These are phyloP conservation scores for Breviolum minutum DNA, from an alignment of 73 alveolate genomes.

Conservation along the genomic window DNA sequence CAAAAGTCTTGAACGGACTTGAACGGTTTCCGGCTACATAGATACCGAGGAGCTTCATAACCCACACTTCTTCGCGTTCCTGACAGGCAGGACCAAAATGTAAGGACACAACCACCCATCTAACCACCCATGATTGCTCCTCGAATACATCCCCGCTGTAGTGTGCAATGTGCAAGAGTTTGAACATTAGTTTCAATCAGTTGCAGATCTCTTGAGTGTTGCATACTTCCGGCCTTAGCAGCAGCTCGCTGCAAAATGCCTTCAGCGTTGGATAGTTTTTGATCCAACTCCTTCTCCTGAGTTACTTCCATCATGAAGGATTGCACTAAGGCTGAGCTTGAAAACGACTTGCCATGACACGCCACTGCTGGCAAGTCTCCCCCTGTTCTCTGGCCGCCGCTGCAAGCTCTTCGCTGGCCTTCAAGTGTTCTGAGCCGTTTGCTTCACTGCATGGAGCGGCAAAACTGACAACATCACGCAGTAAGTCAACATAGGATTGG, in stretches of 20 bases:
- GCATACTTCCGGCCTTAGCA: background rate
- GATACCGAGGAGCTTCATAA: background rate
- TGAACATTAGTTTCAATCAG: too few species aligned
- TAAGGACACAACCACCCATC: too few species aligned
- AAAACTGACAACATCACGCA: background rate
- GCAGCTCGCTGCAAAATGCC: conserved; percentile 5
- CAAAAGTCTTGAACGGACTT: too few species aligned
- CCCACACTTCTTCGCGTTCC: background rate
- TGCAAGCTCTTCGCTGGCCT: conserved; percentile 14
- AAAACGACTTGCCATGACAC: background rate
- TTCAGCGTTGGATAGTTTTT: background rate
- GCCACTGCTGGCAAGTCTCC: background rate
- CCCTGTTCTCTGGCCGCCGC: conserved; percentile 16
- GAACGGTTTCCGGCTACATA: background rate
- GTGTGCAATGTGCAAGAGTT: background rate
- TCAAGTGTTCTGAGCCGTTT: background rate
- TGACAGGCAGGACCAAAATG: background rate
- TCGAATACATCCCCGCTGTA: background rate
- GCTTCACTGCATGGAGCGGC: background rate
- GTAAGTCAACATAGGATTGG: too few species aligned
- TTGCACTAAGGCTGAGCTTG: background rate
- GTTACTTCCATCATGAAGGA: background rate
- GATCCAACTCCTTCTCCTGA: background rate
- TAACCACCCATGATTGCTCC: background rate
- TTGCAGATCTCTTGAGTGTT: too few species aligned